Conservation (phyloP, 2,329 filamentous ascomycete species). For the Cryphonectria radicalis region DNA sequence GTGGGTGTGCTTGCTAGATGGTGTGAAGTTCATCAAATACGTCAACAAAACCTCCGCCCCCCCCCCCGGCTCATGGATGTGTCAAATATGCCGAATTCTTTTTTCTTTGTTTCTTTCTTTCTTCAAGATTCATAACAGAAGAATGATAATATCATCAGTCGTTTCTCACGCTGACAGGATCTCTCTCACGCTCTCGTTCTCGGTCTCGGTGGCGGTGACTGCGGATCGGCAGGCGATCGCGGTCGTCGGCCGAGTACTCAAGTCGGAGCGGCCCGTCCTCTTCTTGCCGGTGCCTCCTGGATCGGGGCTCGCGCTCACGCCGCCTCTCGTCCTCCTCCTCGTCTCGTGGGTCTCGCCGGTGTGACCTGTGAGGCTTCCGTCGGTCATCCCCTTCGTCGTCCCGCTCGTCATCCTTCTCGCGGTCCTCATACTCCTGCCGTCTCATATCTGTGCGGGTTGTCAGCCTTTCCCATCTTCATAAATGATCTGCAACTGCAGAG, state of each 20-base stretch:
- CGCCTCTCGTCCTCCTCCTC: conserved; percentile 39
- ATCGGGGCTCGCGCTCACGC: conserved; percentile 39
- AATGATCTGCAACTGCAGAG: conserved; percentile 25
- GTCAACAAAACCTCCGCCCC: not conserved
- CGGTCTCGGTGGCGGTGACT: conserved; percentile 39
- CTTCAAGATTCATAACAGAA: not conserved
- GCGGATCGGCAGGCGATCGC: conserved; percentile 35
- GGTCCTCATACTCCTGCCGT: conserved; percentile 46
- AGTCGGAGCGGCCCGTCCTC: conserved; percentile 40
- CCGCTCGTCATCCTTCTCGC: conserved; percentile 24
- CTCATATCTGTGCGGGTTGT: conserved; percentile 41
- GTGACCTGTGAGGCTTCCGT: conserved; percentile 34
- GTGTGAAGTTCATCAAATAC: conserved; percentile 1
- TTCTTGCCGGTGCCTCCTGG: conserved; percentile 32
- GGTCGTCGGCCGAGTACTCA: conserved; percentile 36
- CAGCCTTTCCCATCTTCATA: conserved; percentile 31
- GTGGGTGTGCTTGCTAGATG: not conserved
- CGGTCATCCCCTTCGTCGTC: conserved; percentile 41
- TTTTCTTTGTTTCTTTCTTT: not conserved
- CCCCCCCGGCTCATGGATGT: not conserved
- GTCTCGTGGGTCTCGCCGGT: conserved; percentile 38
- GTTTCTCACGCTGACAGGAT: conserved; percentile 30
- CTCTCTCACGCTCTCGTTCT: conserved; percentile 26
- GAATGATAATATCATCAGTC: conserved; percentile 17
- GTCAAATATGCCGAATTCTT: not conserved